Evolutionary conservation across 2,329 filamentous ascomycete genomes (phyloP).

Genomic region (Colletotrichum sp.): DNA sequence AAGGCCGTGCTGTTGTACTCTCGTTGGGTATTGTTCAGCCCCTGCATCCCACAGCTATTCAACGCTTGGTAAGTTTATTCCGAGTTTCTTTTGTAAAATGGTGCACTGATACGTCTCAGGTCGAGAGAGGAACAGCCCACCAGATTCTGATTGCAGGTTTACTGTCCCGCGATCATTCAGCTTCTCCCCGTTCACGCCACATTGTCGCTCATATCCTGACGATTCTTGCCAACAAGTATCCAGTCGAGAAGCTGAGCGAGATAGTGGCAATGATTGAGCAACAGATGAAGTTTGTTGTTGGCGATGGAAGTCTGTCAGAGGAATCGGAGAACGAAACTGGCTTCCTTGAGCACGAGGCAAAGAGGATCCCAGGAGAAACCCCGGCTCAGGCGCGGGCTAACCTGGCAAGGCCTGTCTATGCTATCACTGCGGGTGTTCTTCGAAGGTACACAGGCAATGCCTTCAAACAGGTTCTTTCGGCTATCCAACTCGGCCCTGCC

Average conservation of each 20-base stretch:
- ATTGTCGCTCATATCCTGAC: conserved; percentile 40
- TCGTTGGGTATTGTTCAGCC: conserved; percentile 43
- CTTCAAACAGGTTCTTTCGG: conserved; percentile 37
- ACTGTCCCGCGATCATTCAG: conserved; percentile 22
- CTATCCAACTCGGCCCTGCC: conserved; percentile 28
- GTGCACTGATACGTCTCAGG: conserved; percentile 31
- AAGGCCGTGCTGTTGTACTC: conserved; percentile 28
- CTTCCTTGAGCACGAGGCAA: conserved; percentile 6
- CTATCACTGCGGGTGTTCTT: conserved; percentile 41
- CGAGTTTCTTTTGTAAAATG: not conserved
- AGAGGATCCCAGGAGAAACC: not conserved
- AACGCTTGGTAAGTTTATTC: conserved; percentile 35
- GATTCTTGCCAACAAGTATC: conserved; percentile 50
- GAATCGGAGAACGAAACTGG: not conserved
- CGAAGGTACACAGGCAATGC: conserved; percentile 42
- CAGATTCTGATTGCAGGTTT: conserved; percentile 25
- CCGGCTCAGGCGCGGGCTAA: not conserved
- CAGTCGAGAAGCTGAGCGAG: conserved; percentile 34
- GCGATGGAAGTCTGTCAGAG: conserved; percentile 15
- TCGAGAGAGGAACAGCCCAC: conserved; percentile 39
- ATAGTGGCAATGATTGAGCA: conserved; percentile 25
- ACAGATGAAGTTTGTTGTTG: conserved; percentile 13
- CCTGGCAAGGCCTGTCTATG: conserved; percentile 30
- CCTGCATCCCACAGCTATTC: conserved; percentile 36
- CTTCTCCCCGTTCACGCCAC: conserved; percentile 25